Conservation (phyloP, 2,329 filamentous ascomycete species). For the Fusarium udum region DNA sequence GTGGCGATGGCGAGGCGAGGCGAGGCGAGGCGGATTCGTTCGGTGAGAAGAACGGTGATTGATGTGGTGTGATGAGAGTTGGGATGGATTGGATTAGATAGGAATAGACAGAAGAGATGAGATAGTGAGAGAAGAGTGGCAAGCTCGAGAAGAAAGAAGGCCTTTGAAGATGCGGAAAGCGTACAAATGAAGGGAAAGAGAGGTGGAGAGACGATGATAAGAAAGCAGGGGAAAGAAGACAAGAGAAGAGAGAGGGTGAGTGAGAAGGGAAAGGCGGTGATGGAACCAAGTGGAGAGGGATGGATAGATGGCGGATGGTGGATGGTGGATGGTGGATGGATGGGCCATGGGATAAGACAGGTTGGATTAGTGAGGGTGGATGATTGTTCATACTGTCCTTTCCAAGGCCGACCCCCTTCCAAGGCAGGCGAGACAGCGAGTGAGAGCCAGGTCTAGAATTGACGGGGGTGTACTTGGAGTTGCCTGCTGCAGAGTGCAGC, state of each 20-base stretch:
- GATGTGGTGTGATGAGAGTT: background rate
- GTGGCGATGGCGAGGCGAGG: constrained; percentile 36
- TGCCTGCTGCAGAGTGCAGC: background rate
- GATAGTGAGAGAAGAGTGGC: constrained; percentile 41
- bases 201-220: constrained; percentile 48
- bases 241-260: constrained; percentile 47
- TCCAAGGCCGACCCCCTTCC: constrained; percentile 25
- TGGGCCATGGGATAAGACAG: constrained; percentile 36
- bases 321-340: constrained; percentile 38
- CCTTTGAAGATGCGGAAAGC: constrained; percentile 47
- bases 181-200: constrained; percentile 46
- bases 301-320: constrained; percentile 42
- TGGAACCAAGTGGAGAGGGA: constrained; percentile 47
- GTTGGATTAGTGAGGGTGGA: constrained; percentile 40
- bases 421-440: constrained; percentile 24
- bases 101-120: constrained; percentile 34
- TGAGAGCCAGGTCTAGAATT: constrained; percentile 14
- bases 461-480: constrained; percentile 30
- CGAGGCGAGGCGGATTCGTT: constrained; percentile 41
- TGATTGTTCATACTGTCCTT: constrained; percentile 32
- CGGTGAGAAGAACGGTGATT: constrained; percentile 31
- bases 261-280: constrained; percentile 49
- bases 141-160: constrained; percentile 52
- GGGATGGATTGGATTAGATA: constrained; percentile 26
- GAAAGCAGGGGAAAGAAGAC: constrained; percentile 46